Evolutionary conservation across 2,329 filamentous ascomycete species (phyloP), one percentile per base, ranked within the genome.

Genomic region (Aureobasidium sp.): DNA sequence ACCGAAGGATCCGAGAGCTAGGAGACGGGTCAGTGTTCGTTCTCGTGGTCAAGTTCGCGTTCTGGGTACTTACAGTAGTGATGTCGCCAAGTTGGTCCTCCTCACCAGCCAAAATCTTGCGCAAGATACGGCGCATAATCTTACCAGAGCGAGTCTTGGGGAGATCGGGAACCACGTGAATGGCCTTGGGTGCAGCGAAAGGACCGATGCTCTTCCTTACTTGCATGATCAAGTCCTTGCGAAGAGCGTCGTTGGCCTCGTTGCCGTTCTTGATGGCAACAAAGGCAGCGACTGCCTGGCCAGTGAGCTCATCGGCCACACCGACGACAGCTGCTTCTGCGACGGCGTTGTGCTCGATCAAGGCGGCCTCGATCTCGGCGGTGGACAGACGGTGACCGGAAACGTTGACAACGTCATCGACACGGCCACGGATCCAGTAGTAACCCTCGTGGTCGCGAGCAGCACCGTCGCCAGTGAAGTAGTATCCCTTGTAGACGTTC

Each of bases 361-460:
- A 85, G 19, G 94, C 94, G 29, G 94, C 94, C 77, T 99, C 94
- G 66, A 99, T 99, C 76, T 99, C 94, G 37, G 94, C 93, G 10
- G 94, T 99, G 17, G 93, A 97, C 64, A 99, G 82, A 74, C 94
- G 88, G 76, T 99, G 94, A 29, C 94, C 94, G 68, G 89, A 94
- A 64, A 99, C 94, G 75, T 99, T 99, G 74, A 99, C 93, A 45
- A 99, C 94, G 70, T 99, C 94, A 72, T 99, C 94, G 57, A 99
- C 94, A 75, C 94, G 91, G 66, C 94, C 94, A 64, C 94, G 90
- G 74, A 99, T 99, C 94, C 94, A 99, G 84, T 97, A 99, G 81
- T 96, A 99, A 61, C 94, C 94, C 70, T 99, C 94, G 76, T 96
- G 89, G 74, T 99, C 94, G 71, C 94, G 89, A 62, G 89, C 94